Conservation (phyloP, 2,329 filamentous ascomycete species). For the Ophiostoma quercus region DNA sequence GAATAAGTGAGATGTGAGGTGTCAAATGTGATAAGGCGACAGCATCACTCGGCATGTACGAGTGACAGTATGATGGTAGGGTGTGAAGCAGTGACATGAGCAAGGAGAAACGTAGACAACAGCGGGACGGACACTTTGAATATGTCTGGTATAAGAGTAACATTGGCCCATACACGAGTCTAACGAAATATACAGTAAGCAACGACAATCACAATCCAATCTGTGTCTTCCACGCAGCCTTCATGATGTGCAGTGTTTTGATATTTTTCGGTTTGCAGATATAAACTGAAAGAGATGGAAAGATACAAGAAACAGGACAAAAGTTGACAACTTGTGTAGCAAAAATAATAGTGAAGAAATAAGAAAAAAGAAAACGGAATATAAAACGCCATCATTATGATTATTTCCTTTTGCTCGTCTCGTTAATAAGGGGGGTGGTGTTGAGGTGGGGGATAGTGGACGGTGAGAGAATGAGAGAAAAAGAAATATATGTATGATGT, state of each 20-base stretch:
- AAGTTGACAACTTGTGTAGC: slow-evolving; percentile 11
- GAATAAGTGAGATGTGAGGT: neutral
- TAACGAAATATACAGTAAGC: neutral
- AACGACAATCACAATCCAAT: neutral
- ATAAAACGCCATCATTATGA: slow-evolving; percentile 25
- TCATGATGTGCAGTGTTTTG: neutral
- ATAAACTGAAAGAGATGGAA: neutral
- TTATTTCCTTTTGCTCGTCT: slow-evolving; percentile 23
- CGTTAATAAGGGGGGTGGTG: slow-evolving; percentile 6
- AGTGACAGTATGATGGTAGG: neutral
- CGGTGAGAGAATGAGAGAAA: neutral
- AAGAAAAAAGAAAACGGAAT: slow-evolving; percentile 9
- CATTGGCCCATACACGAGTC: neutral
- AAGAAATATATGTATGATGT: slow-evolving; percentile 1
- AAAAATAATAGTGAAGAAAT: neutral
- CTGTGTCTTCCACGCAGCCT: neutral
- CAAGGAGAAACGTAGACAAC: neutral
- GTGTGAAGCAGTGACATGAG: neutral
- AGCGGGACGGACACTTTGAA: neutral
- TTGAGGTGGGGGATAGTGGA: neutral
- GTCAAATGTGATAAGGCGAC: neutral
- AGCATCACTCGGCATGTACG: neutral
- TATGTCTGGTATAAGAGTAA: neutral
- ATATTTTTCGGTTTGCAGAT: neutral
- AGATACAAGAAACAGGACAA: slow-evolving; percentile 15